phyloP scores from a whole-genome alignment of 768 basidiomycete species.

The Leccinellum albellum region DNA sequence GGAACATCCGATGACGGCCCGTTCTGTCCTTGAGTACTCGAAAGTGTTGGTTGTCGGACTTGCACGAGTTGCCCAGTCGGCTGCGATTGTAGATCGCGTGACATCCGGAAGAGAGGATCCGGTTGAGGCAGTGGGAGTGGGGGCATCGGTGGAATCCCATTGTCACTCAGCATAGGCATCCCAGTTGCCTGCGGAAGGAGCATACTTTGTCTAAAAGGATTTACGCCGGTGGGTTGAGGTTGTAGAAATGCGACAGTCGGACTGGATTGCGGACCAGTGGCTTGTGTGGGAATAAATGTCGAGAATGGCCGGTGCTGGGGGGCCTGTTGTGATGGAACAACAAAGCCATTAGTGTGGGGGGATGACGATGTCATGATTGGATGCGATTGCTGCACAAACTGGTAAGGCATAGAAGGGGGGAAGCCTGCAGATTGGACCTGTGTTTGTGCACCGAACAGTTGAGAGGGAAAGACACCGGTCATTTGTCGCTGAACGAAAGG shows the following conservation, averaged over 20 bases:
- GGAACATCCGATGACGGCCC: constrained; percentile 32
- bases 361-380: constrained; percentile 7
- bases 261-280: constrained; percentile 39
- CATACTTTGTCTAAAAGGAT: constrained; percentile 84
- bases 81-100: constrained; percentile 15
- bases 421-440: constrained; percentile 59
- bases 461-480: constrained; percentile 41
- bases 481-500: constrained; percentile 70
- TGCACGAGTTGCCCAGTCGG: constrained; percentile 6
- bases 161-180: constrained; percentile 42
- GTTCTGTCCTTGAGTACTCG: constrained; percentile 6
- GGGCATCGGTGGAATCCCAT: constrained; percentile 15
- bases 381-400: constrained; percentile 28
- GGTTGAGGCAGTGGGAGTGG: constrained; percentile 8
- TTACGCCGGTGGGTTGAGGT: constrained; percentile 55
- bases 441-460: constrained; percentile 43
- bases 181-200: constrained; percentile 63
- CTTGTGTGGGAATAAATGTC: constrained; percentile 53
- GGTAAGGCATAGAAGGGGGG: constrained; percentile 39
- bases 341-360: constrained; percentile 18
- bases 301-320: constrained; percentile 53
- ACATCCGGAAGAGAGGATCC: constrained; percentile 9
- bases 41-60: constrained; percentile 5
- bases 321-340: constrained; percentile 35
- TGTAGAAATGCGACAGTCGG: constrained; percentile 51